Base-by-base conservation (phyloP, 2,329 filamentous ascomycete genomes). In the Fusarium guadeloupense region DNA sequence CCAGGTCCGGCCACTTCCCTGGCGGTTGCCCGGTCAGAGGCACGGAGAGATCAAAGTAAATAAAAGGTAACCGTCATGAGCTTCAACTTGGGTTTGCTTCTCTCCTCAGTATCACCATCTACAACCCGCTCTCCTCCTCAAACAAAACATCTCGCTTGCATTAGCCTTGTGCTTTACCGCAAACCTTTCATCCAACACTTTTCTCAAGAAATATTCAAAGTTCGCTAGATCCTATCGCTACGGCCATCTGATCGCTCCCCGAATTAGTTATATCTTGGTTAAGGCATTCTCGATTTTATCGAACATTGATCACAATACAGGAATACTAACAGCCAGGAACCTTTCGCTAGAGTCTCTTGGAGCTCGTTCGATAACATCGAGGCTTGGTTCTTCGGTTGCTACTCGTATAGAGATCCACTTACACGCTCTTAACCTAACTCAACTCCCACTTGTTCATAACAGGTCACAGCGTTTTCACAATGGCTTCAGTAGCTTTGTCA, bases 401-500 rank as follows among this genome's bases (percentile, higher is more conserved):
- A 73, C 76, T 81, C 78, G 77, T 77, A 66, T 70, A 74, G 79
- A 64, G 56, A 62, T 51, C 60, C 55, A 68, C 65, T 67, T 64
- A 64, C 50, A 66, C 61, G 41, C 54, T 45, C 38, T 43, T 57
- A 54, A 46, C 19, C 35, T 23, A 45, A 52, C 23, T 7, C 28
- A 34, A 23, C 37, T 14, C 46, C 33, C 34, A 38, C 38, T 39
- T 67, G 45, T 52, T 64, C 45, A 42, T 35, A 40, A n/a, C 35
- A 44, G 26, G 38, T 49, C 61, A 35, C 49, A 28, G 65, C 35
- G 67, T n/a, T 52, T 71, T 75, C 78, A 85, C 71, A 76, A 98
- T 98, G 94, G 92, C 94, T 76, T 90, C 80, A 58, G 77, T 89
- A 77, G 80, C 85, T 74, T 87, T 97, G 78, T 91, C 92, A 72